Evolutionary conservation across 805 yeast genomes (phyloP).

Genomic region (Cyberlindnera mississippiensis): DNA sequence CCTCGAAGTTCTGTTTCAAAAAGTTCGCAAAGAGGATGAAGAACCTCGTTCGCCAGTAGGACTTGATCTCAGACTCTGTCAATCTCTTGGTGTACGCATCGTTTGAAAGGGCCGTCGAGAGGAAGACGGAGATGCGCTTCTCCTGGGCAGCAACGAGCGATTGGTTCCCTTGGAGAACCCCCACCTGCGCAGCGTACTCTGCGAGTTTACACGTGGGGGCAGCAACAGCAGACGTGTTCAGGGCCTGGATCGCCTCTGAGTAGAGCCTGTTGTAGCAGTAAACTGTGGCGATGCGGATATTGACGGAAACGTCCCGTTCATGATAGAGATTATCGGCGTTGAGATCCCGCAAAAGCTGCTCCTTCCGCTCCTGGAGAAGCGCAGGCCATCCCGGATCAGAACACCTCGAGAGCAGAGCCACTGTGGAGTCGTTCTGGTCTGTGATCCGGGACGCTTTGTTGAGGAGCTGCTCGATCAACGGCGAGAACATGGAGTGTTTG

Average conservation of each 20-base stretch:
- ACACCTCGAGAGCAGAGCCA: not conserved
- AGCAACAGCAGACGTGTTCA: constrained; percentile 15
- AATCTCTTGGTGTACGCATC: constrained; percentile 24
- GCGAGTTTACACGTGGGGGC: constrained; percentile 20
- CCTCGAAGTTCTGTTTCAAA: constrained; percentile 20
- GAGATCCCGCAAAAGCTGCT: constrained; percentile 8
- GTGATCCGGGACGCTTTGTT: constrained; percentile 5
- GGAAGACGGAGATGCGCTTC: constrained; percentile 23
- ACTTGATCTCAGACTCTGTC: constrained; percentile 21
- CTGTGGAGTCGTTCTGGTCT: constrained; percentile 1
- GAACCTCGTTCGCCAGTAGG: constrained; percentile 28
- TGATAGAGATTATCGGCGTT: constrained; percentile 23
- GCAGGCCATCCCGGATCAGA: constrained; percentile 2
- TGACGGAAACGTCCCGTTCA: constrained; percentile 20
- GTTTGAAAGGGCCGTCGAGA: constrained; percentile 21
- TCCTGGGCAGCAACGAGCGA: constrained; percentile 20
- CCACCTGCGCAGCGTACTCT: constrained; percentile 22
- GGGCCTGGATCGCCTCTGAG: constrained; percentile 20
- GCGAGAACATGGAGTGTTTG: constrained; percentile 16
- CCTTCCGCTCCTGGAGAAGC: constrained; percentile 2
- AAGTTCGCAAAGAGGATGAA: constrained; percentile 25
- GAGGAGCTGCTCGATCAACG: constrained; percentile 16
- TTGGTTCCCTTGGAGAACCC: constrained; percentile 20
- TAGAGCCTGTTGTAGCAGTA: constrained; percentile 19
- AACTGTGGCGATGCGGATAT: constrained; percentile 16